Conservation (phyloP, 768 basidiomycete species). For the Lentinula edodes region DNA sequence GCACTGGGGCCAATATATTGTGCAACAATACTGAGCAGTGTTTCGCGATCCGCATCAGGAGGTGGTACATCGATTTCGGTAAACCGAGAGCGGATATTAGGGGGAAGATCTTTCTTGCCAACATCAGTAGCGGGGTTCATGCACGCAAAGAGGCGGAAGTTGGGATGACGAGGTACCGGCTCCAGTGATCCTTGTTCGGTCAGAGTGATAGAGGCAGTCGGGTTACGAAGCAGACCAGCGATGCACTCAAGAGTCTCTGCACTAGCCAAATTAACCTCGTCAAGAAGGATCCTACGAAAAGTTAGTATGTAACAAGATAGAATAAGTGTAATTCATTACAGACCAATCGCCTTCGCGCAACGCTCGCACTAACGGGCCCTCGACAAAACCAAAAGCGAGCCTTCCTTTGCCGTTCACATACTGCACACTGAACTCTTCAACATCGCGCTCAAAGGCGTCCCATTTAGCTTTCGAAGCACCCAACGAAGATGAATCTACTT, state of each 20-base stretch:
- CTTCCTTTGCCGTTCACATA: conserved; percentile 85
- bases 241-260: conserved; percentile 93
- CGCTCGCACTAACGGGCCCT: conserved; percentile 93
- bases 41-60: conserved; percentile 89
- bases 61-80: conserved; percentile 95
- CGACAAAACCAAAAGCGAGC: conserved; percentile 91
- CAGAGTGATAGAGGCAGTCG: conserved; percentile 83
- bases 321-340: conserved; percentile 19
- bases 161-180: conserved; percentile 84
- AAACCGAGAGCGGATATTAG: conserved; percentile 85
- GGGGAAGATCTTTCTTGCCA: conserved; percentile 94
- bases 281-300: conserved; percentile 75
- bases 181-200: conserved; percentile 92
- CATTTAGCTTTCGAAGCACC: conserved; percentile 51
- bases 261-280: conserved; percentile 94
- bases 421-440: conserved; percentile 81
- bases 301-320: background rate
- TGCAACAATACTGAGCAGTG: conserved; percentile 76
- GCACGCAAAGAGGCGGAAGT: conserved; percentile 96
- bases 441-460: conserved; percentile 59
- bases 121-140: conserved; percentile 99
- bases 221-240: conserved; percentile 78
- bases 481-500: conserved; percentile 40
- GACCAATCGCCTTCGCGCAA: conserved; percentile 88
- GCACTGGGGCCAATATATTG: conserved; percentile 86